A percentile compares a stretch with the other conserved stretches of the same genome.
Conservation (phyloP, 2,329 filamentous ascomycete species). For the Paramyrothecium sp. region DNA sequence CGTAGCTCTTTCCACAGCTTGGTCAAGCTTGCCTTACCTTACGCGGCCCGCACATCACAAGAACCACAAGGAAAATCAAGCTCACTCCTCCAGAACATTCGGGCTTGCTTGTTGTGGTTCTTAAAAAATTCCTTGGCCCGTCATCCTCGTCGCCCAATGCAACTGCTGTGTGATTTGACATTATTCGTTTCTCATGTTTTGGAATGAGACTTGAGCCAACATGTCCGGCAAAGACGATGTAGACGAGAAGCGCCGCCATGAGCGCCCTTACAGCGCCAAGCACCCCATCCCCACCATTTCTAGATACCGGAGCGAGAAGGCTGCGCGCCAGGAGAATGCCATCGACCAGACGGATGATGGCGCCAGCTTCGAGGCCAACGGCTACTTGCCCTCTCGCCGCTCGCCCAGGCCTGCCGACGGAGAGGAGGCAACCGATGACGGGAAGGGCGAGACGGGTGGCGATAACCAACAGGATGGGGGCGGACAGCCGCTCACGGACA, state of each 20-base stretch:
- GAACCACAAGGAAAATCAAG: background rate
- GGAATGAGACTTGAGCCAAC: slow-evolving; percentile 1
- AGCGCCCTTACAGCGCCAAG: slow-evolving; percentile 38
- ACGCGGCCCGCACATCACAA: background rate
- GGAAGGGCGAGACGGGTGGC: slow-evolving; percentile 7
- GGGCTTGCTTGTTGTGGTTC: no score
- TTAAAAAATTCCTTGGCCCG: no score
- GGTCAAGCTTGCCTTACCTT: background rate
- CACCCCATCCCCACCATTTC: slow-evolving; percentile 48
- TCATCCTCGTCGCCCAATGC: no score
- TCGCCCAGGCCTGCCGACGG: slow-evolving; percentile 29
- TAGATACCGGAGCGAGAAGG: slow-evolving; percentile 45
- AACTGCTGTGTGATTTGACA: no score
- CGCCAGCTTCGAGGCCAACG: background rate
- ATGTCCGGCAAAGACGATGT: slow-evolving; percentile 36
- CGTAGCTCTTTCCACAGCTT: background rate
- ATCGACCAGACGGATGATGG: slow-evolving; percentile 16
- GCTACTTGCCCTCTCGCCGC: background rate
- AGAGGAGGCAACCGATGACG: slow-evolving; percentile 20
- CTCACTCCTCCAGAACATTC: no score
- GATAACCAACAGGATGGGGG: slow-evolving; percentile 14
- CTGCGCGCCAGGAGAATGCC: slow-evolving; percentile 39
- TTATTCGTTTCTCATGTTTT: no score
- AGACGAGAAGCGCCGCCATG: slow-evolving; percentile 35
- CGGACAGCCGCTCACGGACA: slow-evolving; percentile 22